Evolutionary conservation across 495 filamentous ascomycete genomes (phyloP).

Genomic region (Platismatia glauca): DNA sequence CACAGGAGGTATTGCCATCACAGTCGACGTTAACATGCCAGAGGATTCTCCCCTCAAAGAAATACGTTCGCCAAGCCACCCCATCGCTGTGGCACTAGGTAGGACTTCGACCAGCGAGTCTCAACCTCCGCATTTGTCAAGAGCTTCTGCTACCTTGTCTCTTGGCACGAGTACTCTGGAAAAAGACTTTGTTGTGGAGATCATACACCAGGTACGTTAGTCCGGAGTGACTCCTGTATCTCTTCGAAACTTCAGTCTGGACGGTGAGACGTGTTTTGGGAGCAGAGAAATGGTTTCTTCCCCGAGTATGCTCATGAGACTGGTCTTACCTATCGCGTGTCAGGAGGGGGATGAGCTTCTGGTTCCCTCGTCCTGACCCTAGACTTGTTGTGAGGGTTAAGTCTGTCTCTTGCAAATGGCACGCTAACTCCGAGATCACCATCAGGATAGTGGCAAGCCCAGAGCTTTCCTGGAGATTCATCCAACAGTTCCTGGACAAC

Average conservation of each 20-base stretch:
- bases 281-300: not conserved
- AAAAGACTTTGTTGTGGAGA: constrained; percentile 45
- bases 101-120: constrained; percentile 38
- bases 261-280: not conserved
- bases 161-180: constrained; percentile 27
- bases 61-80: constrained; percentile 58
- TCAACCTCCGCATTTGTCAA: constrained; percentile 41
- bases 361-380: not conserved
- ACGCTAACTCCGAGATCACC: not conserved
- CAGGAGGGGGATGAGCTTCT: not conserved
- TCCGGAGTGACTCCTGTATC: not conserved
- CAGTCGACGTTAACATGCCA: constrained; percentile 51
- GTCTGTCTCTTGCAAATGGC: not conserved
- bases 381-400: not conserved
- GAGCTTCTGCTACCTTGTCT: constrained; percentile 53
- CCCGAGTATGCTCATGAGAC: not conserved
- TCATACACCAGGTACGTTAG: constrained; percentile 33
- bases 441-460: constrained; percentile 43
- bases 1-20: constrained; percentile 44
- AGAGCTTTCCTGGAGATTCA: constrained; percentile 56
- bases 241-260: not conserved
- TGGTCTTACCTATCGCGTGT: not conserved
- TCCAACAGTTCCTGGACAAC: constrained; percentile 48
- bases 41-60: constrained; percentile 45
- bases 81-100: constrained; percentile 54